These are phyloP conservation scores for Pisolithus microcarpus DNA, from an alignment of 768 basidiomycete species.

Conservation along the genomic window DNA sequence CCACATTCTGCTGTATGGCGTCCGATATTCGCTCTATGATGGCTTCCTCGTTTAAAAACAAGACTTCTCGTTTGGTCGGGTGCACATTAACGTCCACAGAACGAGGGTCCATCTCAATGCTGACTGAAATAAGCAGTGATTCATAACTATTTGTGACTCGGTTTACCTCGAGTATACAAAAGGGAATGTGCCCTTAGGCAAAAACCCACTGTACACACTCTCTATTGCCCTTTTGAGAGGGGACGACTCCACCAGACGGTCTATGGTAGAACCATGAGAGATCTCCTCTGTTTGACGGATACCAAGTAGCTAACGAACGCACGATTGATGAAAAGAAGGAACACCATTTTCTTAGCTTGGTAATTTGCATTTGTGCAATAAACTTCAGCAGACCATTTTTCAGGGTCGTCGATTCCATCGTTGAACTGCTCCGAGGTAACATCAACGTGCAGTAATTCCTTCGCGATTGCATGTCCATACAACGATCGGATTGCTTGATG, in stretches of 20 bases:
- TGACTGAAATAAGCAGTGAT: conserved; percentile 22
- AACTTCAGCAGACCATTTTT: conserved; percentile 65
- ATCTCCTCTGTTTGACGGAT: not conserved
- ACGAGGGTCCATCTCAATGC: conserved; percentile 76
- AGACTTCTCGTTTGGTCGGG: conserved; percentile 95
- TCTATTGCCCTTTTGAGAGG: conserved; percentile 86
- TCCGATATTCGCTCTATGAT: conserved; percentile 76
- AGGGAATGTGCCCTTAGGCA: conserved; percentile 85
- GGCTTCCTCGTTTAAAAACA: conserved; percentile 85
- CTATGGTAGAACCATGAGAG: conserved; percentile 34
- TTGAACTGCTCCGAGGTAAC: conserved; percentile 30
- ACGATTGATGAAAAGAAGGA: conserved; percentile 96
- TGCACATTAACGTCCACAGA: conserved; percentile 97
- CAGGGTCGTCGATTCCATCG: conserved; percentile 25
- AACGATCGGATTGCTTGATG: conserved; percentile 68
- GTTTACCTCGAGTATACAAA: conserved; percentile 92
- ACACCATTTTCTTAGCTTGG: conserved; percentile 77
- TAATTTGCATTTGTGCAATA: conserved; percentile 85
- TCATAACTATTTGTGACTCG: not conserved
- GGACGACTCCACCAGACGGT: conserved; percentile 84
- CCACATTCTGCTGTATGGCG: conserved; percentile 58
- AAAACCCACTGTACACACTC: conserved; percentile 69
- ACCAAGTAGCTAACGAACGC: conserved; percentile 20
- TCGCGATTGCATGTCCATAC: conserved; percentile 75
- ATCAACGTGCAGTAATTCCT: conserved; percentile 55